Base-by-base conservation (phyloP, 129 eudicot species). In the Flaveria robusta region DNA sequence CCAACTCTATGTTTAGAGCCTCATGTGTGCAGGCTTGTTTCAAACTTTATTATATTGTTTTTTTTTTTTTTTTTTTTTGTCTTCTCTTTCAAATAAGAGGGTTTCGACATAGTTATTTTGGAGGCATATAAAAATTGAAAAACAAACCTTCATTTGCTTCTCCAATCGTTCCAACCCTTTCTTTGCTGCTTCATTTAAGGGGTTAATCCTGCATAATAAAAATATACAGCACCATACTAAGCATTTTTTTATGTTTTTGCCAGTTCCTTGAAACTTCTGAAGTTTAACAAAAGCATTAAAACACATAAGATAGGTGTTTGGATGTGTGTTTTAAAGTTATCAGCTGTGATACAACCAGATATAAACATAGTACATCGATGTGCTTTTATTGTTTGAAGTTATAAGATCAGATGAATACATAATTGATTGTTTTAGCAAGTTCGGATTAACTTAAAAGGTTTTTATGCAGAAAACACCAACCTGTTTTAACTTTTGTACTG, bases 161-260 rank as follows among this genome's bases (percentile, higher is more conserved):
- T 93, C 98, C 81, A 93, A 73, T 74, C 98, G 97, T 65, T 93
- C 98, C 54, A 93, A 74, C 77, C 98, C 98, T 74, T 86, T 91
- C 77, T 87, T 91, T 26, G 98, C 98, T 73, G 97, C 97, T 79
- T 91, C 98, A n/a, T 85, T 93, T 70, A 79, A 87, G 16, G 98
- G 87, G 68, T 91, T 91, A 74, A 91, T 87, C 87, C 98, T 93
- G 89, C 59, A 81, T 54, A 7, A 72, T 56, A 20, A 64, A 79
- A 27, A 71, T 66, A 31, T 81, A 73, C 18, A 62, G 10, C 64
- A 47, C 19, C 46, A 77, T 43, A 58, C 13, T 42, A 34, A 22
- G 64, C 39, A 54, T n/a, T n/a, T n/a, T n/a, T n/a, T n/a, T n/a
- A n/a, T n/a, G n/a, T n/a, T n/a, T n/a, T n/a, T n/a, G n/a, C n/a